These are phyloP conservation scores for Pythium monospermum DNA, from an alignment of 352 stramenopile genomes.

Conservation along the genomic window DNA sequence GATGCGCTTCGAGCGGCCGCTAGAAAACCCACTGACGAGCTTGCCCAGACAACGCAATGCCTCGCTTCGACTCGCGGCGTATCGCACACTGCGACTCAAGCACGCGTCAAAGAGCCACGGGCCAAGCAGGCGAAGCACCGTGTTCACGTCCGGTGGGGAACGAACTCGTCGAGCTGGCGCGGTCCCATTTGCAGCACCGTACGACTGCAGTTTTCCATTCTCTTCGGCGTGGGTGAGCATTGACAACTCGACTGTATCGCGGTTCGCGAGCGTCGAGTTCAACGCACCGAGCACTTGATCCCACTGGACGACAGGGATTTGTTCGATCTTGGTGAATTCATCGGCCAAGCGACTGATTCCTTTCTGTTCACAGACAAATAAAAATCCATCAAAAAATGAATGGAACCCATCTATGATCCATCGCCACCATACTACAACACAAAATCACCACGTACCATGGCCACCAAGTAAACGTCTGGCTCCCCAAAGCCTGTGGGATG, in stretches of 20 bases:
- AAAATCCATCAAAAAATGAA: no score
- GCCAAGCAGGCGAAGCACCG: conserved; percentile 68
- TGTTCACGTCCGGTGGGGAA: conserved; percentile 81
- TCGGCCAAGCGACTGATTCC: conserved; percentile 72
- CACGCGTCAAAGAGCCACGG: conserved; percentile 85
- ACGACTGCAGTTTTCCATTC: conserved; percentile 4
- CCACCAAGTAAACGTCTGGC: conserved; percentile 77
- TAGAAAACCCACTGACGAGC: conserved; percentile 60
- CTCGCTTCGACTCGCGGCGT: conserved; percentile 67
- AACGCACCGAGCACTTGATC: conserved; percentile 64
- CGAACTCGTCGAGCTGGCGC: conserved; percentile 30
- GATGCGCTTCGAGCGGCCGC: conserved; percentile 72
- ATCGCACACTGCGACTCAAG: conserved; percentile 63
- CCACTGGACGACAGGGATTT: conserved; percentile 67
- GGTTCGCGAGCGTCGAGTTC: conserved; percentile 32
- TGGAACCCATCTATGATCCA: no score
- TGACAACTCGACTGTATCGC: conserved; percentile 16
- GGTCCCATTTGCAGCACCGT: conserved; percentile 7
- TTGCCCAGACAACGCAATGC: conserved; percentile 73
- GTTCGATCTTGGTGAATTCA: conserved; percentile 65
- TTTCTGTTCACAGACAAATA: conserved; percentile 38
- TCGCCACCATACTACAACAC: no score
- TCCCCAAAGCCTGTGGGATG: conserved; percentile 79
- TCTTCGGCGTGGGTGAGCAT: conserved; percentile 31
- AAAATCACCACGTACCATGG: conserved; percentile 45